Conservation (phyloP, 225 moss, liverwort and hornwort genomes). For the Marchantia polymorpha region DNA sequence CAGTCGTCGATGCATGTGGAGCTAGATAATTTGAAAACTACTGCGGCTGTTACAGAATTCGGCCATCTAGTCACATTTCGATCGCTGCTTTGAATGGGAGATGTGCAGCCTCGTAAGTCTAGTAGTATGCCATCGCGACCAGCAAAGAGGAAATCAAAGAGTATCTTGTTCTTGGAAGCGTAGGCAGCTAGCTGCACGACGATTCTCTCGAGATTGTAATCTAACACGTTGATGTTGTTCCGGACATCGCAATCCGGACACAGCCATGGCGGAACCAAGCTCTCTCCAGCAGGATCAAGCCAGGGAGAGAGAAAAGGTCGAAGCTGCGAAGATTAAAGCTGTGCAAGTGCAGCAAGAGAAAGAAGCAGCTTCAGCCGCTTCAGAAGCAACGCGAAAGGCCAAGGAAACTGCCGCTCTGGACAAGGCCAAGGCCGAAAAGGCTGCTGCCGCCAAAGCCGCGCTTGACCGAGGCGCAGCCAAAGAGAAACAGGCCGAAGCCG, state of each 20-base stretch:
- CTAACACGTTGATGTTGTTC: neutral
- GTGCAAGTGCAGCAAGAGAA: conserved; percentile 26
- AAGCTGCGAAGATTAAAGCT: conserved; percentile 23
- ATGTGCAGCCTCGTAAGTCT: no score
- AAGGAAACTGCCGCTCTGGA: conserved; percentile 40
- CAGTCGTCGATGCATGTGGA: no score
- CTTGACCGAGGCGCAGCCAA: conserved; percentile 38
- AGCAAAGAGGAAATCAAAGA: no score
- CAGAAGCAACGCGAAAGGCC: conserved; percentile 22
- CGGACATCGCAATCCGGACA: neutral
- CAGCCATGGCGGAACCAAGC: conserved; percentile 42
- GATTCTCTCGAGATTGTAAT: neutral
- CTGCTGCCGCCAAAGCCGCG: conserved; percentile 45
- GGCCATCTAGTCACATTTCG: no score
- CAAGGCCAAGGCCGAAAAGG: conserved; percentile 42
- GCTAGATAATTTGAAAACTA: no score
- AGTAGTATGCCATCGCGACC: no score
- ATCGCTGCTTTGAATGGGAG: no score
- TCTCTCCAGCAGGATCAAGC: conserved; percentile 35
- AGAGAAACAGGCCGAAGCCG: conserved; percentile 45
- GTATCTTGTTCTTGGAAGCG: no score
- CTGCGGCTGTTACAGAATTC: no score
- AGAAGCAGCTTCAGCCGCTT: conserved; percentile 16
- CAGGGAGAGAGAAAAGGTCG: conserved; percentile 42
- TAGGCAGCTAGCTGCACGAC: no score